These are phyloP conservation scores for Talaromyces sp. DNA, from an alignment of 2,329 filamentous ascomycete species.

Conservation along the genomic window DNA sequence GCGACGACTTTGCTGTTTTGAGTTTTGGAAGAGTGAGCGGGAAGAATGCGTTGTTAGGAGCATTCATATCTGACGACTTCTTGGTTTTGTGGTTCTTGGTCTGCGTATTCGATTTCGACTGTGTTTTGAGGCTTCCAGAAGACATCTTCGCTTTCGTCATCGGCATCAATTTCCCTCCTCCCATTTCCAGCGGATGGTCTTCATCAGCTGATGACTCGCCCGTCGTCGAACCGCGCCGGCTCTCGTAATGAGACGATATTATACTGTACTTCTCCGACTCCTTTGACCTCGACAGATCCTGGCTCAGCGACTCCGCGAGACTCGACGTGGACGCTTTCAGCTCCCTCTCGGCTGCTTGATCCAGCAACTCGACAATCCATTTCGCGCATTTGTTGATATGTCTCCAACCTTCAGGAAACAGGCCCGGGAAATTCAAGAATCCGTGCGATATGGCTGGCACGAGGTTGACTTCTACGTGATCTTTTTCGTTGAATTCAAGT, in stretches of 20 bases:
- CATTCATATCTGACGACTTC: neutral
- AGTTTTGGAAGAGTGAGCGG: constrained; percentile 21
- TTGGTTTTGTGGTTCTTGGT: neutral
- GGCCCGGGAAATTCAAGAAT: constrained; percentile 81
- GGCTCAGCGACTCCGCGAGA: neutral
- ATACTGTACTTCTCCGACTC: neutral
- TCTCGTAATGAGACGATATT: constrained; percentile 22
- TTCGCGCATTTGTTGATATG: constrained; percentile 70
- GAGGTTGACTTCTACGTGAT: constrained; percentile 73
- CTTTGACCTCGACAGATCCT: neutral
- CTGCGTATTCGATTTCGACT: neutral
- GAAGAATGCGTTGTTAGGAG: constrained; percentile 21
- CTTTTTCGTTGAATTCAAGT: constrained; percentile 62
- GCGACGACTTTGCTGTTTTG: constrained; percentile 14
- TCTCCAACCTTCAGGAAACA: constrained; percentile 87
- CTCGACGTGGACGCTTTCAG: constrained; percentile 15
- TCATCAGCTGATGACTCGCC: constrained; percentile 70
- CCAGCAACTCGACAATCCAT: constrained; percentile 78
- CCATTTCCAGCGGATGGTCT: constrained; percentile 74
- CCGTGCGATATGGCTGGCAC: constrained; percentile 89
- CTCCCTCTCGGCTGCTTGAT: constrained; percentile 13
- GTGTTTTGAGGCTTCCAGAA: neutral
- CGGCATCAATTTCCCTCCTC: constrained; percentile 42
- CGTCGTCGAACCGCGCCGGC: constrained; percentile 39
- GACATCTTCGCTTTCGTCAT: constrained; percentile 6